These are phyloP conservation scores for Camelina hispida DNA, from an alignment of 345 rosid genomes.

Conservation along the genomic window DNA sequence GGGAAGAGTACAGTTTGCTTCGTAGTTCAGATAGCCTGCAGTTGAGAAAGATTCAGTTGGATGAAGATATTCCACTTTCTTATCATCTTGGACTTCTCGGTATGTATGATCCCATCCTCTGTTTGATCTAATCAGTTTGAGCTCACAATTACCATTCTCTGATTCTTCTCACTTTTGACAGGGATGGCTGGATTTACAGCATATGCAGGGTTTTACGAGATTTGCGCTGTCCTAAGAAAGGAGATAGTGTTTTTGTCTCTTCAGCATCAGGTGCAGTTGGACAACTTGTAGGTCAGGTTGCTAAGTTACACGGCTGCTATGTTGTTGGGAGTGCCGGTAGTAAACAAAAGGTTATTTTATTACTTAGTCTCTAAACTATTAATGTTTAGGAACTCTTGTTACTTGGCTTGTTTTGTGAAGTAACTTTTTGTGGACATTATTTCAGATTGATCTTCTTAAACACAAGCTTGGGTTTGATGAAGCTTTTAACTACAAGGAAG, in stretches of 20 bases:
- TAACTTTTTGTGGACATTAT: constrained; percentile 12
- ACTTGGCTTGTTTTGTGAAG: neutral
- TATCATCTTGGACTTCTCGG: constrained; percentile 82
- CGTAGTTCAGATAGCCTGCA: constrained; percentile 31
- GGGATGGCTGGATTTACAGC: constrained; percentile 91
- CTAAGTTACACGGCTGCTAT: constrained; percentile 73
- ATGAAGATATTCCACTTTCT: constrained; percentile 63
- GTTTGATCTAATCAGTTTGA: neutral
- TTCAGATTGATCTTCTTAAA: constrained; percentile 66
- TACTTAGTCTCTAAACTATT: neutral
- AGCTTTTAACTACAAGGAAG: constrained; percentile 81
- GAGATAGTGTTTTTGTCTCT: constrained; percentile 67
- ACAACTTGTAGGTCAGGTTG: constrained; percentile 80
- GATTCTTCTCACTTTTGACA: constrained; percentile 25
- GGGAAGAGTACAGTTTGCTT: constrained; percentile 83
- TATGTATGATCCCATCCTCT: constrained; percentile 18
- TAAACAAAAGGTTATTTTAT: constrained; percentile 50
- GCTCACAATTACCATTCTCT: neutral
- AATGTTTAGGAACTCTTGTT: neutral
- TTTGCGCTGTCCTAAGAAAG: constrained; percentile 65
- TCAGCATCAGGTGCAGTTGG: constrained; percentile 83
- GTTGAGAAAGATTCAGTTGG: constrained; percentile 58
- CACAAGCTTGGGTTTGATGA: constrained; percentile 68
- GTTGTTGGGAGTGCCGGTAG: constrained; percentile 80
- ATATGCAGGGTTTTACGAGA: constrained; percentile 67